Evolutionary conservation across 345 rosid genomes (phyloP).

Genomic region (Gynandropsis gynandra): DNA sequence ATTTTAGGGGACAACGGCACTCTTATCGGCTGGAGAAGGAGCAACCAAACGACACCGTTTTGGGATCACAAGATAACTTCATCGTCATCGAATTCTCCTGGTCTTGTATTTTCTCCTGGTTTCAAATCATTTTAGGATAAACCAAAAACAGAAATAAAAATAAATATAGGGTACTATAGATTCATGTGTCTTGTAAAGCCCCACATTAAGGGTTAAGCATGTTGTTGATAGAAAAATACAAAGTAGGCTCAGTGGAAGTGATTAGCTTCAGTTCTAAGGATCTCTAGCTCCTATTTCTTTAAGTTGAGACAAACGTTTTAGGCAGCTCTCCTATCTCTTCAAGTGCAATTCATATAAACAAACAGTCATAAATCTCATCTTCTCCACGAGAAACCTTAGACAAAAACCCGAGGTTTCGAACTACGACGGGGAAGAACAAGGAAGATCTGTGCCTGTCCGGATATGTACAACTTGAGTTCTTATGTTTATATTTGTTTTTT

Average conservation of each 20-base stretch:
- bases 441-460: conserved; percentile 13
- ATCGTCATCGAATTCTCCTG: too few species aligned
- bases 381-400: conserved; percentile 18
- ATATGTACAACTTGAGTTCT: conserved; percentile 5
- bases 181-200: background rate
- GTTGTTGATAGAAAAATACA: conserved; percentile 10
- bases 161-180: too few species aligned
- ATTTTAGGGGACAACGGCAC: background rate
- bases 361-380: conserved; percentile 20
- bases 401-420: conserved; percentile 13
- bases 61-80: background rate
- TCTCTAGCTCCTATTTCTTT: conserved; percentile 25
- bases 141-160: too few species aligned
- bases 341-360: conserved; percentile 10
- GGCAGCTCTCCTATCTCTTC: conserved; percentile 31
- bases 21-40: conserved; percentile 17
- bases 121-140: background rate
- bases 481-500: too few species aligned
- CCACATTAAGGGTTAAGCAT: conserved; percentile 25
- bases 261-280: conserved; percentile 21
- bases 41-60: conserved; percentile 11
- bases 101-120: too few species aligned
- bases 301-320: conserved; percentile 21
- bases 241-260: conserved; percentile 24
- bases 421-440: conserved; percentile 4